Evolutionary conservation across 2,329 filamentous ascomycete genomes (phyloP), one percentile per base, ranked within the genome.

Genomic region (Hypoxylon sp.): DNA sequence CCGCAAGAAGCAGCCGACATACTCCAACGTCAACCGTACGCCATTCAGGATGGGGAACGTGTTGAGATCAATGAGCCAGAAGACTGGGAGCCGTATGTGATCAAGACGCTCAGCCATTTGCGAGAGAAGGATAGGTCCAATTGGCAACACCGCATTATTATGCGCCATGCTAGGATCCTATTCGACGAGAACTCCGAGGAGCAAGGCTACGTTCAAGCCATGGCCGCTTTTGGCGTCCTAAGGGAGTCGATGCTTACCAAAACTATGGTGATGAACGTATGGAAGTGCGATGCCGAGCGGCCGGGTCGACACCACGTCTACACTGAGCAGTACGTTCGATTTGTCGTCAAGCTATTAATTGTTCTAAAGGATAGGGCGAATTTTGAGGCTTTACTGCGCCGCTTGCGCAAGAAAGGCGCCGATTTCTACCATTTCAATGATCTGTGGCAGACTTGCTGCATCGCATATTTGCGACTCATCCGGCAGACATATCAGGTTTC

Each of bases 101-200:
- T 88, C 42, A 81, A 82, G 52, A 86, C 82, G 50, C 75, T 89
- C 44, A 80, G 80, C 6, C 83, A 83, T 58, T 76, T 89, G 8
- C 84, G 85, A 11, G 87, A 89, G 53, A 93, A 93, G 67, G 94
- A 98, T 80, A 97, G 97, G 82, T 92, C 93, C 0, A 95, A 96
- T 74, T 98, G 94, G 94, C 94, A 98, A 76, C 94, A 98, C 78
- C 91, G 94, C 19, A 94, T 98, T 81, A 93, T 93, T 58, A 90
- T 91, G 75, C 89, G 94, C 24, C 90, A 93, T 74, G 85, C 88
- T 1, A 82, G 81, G 35, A 86, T 90, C 19, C 74, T 89, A 6
- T 88, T 87, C 58, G 82, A 84, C 56, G 82, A 85, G 31, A 78
- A 80, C 42, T 64, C 62, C n/a, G 76, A 85, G 75, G 79, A 87